phyloP scores from a whole-genome alignment of 2,329 filamentous ascomycete genomes.

The Aotearoamyces nothofagi region DNA sequence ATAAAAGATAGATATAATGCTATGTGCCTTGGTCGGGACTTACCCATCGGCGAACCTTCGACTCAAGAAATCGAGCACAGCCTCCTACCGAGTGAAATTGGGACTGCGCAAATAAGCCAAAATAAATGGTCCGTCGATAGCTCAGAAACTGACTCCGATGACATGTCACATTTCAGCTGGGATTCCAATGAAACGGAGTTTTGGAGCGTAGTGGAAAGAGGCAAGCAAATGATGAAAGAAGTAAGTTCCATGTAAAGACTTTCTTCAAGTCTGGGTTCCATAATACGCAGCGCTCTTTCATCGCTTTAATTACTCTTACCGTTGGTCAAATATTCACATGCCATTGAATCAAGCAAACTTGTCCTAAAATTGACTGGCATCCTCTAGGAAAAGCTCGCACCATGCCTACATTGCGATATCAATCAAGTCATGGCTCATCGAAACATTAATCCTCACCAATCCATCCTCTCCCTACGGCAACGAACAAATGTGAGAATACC shows the following conservation, averaged over 20 bases:
- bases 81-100: conserved; percentile 7
- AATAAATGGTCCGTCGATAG: neutral
- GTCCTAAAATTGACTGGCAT: neutral
- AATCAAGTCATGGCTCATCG: too few species aligned
- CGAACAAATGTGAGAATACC: conserved; percentile 9
- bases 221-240: too few species aligned
- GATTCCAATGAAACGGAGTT: neutral
- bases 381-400: neutral
- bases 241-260: too few species aligned
- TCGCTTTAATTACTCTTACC: too few species aligned
- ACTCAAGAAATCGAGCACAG: conserved; percentile 4
- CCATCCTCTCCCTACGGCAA: conserved; percentile 16
- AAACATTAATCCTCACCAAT: too few species aligned
- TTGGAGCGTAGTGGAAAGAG: too few species aligned
- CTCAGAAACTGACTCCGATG: neutral
- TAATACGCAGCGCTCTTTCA: too few species aligned
- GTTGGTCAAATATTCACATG: too few species aligned
- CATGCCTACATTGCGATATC: too few species aligned
- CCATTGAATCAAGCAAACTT: too few species aligned
- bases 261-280: too few species aligned
- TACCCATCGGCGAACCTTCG: neutral
- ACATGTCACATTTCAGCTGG: neutral
- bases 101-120: too few species aligned
- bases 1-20: conserved; percentile 4
- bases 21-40: neutral